Conservation (phyloP, 331 rosid species). For the Quercus phellos region DNA sequence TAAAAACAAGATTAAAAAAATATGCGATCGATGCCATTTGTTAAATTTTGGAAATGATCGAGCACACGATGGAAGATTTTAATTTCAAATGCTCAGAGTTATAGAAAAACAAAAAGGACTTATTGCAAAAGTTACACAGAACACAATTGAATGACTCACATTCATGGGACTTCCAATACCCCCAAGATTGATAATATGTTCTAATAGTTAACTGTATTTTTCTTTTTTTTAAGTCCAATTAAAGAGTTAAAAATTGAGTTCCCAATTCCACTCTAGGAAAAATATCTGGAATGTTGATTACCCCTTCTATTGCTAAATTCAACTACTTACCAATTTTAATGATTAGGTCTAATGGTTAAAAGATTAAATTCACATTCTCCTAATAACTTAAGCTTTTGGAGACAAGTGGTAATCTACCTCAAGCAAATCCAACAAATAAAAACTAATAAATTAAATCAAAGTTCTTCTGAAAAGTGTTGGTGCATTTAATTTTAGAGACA, state of each 20-base stretch:
- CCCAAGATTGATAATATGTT: background rate
- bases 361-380: no score
- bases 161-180: background rate
- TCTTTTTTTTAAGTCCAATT: background rate
- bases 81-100: background rate
- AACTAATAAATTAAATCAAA: background rate
- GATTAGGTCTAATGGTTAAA: background rate
- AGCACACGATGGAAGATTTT: background rate
- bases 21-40: background rate
- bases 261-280: background rate
- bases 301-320: background rate
- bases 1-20: background rate
- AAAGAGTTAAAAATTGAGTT: background rate
- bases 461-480: background rate
- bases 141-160: background rate
- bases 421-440: background rate
- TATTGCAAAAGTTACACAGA: background rate
- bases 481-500: background rate
- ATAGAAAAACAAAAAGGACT: background rate
- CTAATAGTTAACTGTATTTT: no score
- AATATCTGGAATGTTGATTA: background rate
- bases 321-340: background rate
- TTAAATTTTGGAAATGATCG: background rate
- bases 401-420: no score
- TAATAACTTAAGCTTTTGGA: no score